A percentile compares a stretch with the other conserved stretches of the same genome.
Evolutionary conservation across 2,329 filamentous ascomycete species (phyloP).

Genomic region (Elsinoe arachidis): DNA sequence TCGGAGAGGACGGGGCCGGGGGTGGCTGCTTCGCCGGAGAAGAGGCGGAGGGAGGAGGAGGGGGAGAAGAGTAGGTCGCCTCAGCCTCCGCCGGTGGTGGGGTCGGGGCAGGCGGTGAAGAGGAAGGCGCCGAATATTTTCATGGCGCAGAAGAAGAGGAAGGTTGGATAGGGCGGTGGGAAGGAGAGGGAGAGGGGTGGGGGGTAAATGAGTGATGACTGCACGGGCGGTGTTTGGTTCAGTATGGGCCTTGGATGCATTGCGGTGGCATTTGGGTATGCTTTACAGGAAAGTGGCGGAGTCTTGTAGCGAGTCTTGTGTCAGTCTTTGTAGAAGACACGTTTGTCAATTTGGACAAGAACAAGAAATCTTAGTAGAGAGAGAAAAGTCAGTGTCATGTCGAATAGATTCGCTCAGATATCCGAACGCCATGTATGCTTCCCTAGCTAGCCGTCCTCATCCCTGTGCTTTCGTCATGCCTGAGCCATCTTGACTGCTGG

Average conservation of each 20-base stretch:
- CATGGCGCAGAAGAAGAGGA: conserved; percentile 6
- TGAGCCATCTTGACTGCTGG: too few species aligned
- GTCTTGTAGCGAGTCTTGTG: not conserved
- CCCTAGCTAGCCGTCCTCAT: not conserved
- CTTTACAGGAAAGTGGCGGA: not conserved
- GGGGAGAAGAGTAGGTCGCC: conserved; percentile 2
- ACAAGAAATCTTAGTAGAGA: not conserved
- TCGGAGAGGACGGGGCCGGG: not conserved
- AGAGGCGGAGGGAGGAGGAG: not conserved
- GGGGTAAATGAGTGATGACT: not conserved
- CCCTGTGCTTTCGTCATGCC: not conserved
- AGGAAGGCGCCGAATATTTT: conserved; percentile 13
- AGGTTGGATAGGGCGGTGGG: not conserved
- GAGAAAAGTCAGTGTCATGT: not conserved
- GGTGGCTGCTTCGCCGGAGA: not conserved
- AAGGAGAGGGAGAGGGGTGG: not conserved
- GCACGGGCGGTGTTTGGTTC: not conserved
- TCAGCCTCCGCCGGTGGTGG: not conserved
- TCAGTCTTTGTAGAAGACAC: not conserved
- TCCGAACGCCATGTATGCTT: conserved; percentile 6
- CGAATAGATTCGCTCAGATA: conserved; percentile 5
- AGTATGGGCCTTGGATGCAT: not conserved
- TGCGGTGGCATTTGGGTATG: too few species aligned
- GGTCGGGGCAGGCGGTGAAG: not conserved
- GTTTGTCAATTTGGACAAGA: not conserved